Base-by-base conservation (phyloP, 306 rosid species). In the Morella rubra region DNA sequence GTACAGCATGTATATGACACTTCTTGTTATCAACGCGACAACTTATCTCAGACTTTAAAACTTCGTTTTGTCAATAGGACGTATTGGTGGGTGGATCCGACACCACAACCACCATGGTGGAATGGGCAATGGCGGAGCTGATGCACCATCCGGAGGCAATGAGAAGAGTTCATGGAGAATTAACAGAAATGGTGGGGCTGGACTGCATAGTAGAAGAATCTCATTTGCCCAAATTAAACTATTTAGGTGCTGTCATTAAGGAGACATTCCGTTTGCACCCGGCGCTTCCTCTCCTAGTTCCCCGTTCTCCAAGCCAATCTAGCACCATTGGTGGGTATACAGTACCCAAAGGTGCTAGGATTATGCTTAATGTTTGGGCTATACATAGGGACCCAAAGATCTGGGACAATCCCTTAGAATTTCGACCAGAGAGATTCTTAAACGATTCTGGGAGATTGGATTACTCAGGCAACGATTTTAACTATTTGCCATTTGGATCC, bases 251-350 rank as follows among this genome's bases (percentile, higher is more conserved):
- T 1, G 78, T 77, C 4, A 40, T 83, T 1, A 83, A 86, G 18
- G 87, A 86, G 9, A 74, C 83, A 0, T 14, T 67, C 1, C 84
- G 90, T 22, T 70, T 86, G 44, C 87, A 86, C 27, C 82, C 87
- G 0, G 44, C 77, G 0, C 1, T 70, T 0, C 81, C 87, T 0
- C 46, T 83, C 1, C 6, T 83, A 3, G 32, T 71, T 0, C 83
- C 85, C 0, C 87, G 71, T 5, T 15, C 12, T n/a, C 76, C 86
- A 11, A 52, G 78, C 10, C 62, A 72, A 15, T 7, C 76, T 16
- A 55, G 46, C 55, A 74, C 60, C 2, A 7, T 86, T 9, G 87
- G 87, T 6, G 85, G 85, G 5, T 86, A 66, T 41, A 19, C 0
- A 1, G 41, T 78, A 0, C 86, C 81, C 7, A 79, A 83, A 72